phyloP scores from a whole-genome alignment of 306 rosid species.

The Albizia julibrissin region DNA sequence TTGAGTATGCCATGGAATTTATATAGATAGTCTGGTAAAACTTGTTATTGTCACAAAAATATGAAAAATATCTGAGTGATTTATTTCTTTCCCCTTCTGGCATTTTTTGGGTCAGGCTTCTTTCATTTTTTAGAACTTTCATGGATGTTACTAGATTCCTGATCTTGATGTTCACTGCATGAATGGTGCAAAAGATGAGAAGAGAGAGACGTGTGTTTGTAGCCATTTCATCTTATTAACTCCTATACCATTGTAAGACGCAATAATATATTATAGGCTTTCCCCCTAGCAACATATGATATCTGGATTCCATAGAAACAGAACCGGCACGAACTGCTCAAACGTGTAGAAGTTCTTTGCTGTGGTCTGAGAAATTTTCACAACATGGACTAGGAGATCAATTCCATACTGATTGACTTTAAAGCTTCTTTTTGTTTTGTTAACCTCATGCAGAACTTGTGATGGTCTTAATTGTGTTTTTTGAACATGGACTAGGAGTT shows the following conservation, averaged over 20 bases:
- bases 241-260: neutral
- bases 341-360: neutral
- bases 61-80: neutral
- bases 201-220: too few species aligned
- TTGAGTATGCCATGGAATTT: neutral
- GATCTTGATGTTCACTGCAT: too few species aligned
- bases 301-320: neutral
- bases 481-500: neutral
- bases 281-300: neutral
- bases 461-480: neutral
- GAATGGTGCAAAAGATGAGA: too few species aligned
- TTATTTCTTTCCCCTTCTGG: too few species aligned
- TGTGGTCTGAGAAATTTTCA: neutral
- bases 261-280: neutral
- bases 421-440: neutral
- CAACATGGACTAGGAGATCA: neutral
- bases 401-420: constrained; percentile 1
- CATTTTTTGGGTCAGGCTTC: too few species aligned
- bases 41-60: neutral
- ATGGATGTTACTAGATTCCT: too few species aligned
- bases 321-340: neutral
- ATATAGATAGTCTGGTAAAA: neutral
- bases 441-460: neutral
- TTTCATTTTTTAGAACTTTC: too few species aligned
- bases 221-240: too few species aligned